Evolutionary conservation across 768 basidiomycete species (phyloP), one percentile per base, ranked within the genome.

Genomic region (Pholiota microspora): DNA sequence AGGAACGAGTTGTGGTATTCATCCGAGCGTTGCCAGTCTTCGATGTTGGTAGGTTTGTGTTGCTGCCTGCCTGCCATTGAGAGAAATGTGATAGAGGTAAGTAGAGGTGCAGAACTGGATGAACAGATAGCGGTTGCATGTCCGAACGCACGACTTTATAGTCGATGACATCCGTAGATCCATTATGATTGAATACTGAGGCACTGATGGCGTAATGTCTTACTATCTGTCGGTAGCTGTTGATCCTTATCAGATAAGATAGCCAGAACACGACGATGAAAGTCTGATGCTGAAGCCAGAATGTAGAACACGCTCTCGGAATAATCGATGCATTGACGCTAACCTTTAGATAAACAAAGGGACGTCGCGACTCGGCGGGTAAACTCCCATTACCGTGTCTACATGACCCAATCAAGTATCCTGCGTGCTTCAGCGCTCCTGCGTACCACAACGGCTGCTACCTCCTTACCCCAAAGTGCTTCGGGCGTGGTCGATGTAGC

Each of bases 401-500:
- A 62, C 59, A 59, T 58, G 23, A 62, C 55, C 85, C 85, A 89
- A 34, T 78, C 73, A 51, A 77, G 72, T 38, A 79, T 73, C 62
- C 71, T 73, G 58, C 74, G 71, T 21, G 89, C 77, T 66, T 95
- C 92, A 50, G 74, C 74, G 51, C 70, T 71, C 57, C 89, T 71
- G 57, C 76, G 77, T 55, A 77, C 68, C 2, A 95, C 87, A 2
- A 88, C 68, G 18, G 70, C 71, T 53, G 77, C 76, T 13, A 81
- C 82, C 44, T 85, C 83, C 13, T 72, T 64, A 2, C 89, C 92
- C 92, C 92, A 94, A 6, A 92, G 74, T 48, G 82, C 81, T 54
- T 71, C 76, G 0, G 85, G 82, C 18, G 56, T 66, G 32, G 65
- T 64, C 12, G 62, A 48, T 10, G 57, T 28, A 0, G 55, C 40